These are phyloP conservation scores for Erysimum cheiranthoides DNA, from an alignment of 345 rosid genomes.

Conservation along the genomic window DNA sequence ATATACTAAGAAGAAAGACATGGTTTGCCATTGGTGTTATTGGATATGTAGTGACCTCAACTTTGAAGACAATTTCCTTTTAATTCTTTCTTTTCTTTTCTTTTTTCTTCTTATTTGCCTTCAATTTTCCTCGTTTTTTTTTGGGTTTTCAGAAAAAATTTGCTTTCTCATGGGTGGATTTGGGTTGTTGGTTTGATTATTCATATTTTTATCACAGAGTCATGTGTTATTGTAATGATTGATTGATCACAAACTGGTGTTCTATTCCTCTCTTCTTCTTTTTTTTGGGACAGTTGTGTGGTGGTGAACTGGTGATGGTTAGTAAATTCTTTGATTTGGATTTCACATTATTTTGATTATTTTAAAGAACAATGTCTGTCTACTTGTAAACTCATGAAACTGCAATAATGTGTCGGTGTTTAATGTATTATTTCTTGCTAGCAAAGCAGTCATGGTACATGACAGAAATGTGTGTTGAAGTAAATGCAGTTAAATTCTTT, in stretches of 20 bases:
- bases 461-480: not conserved
- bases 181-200: conserved; percentile 36
- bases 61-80: conserved; percentile 28
- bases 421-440: not conserved
- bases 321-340: conserved; percentile 41
- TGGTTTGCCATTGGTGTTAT: conserved; percentile 15
- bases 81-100: not conserved
- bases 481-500: conserved; percentile 17
- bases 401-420: not conserved
- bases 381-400: conserved; percentile 33
- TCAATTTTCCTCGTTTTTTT: not conserved
- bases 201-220: conserved; percentile 26
- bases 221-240: conserved; percentile 34
- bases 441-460: not conserved
- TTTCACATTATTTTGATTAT: conserved; percentile 24
- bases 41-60: conserved; percentile 28
- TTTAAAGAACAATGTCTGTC: conserved; percentile 14
- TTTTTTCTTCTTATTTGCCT: not conserved
- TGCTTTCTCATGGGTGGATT: conserved; percentile 22
- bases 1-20: conserved; percentile 25
- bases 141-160: not conserved
- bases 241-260: conserved; percentile 18
- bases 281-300: conserved; percentile 23
- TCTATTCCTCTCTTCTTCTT: not conserved
- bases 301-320: conserved; percentile 9